phyloP scores from a whole-genome alignment of 1,284 basidiomycete species.

The Porogramme epimiltina region DNA sequence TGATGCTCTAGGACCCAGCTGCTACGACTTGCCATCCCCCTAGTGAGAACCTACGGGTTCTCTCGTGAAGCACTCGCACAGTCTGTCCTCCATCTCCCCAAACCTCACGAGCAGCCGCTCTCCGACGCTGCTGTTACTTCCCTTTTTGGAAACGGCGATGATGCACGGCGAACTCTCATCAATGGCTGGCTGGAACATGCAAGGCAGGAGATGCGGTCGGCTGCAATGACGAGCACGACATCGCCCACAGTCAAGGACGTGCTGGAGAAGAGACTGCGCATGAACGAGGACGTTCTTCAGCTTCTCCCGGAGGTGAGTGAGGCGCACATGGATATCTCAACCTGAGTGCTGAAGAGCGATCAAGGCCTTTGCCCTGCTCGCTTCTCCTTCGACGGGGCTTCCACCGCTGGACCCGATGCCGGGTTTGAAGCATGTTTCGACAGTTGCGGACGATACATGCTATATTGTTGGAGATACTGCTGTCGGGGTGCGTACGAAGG shows the following conservation, averaged over 20 bases:
- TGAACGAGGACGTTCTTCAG: conserved; percentile 63
- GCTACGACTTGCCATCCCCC: conserved; percentile 60
- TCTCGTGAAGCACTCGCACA: conserved; percentile 67
- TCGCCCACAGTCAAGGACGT: conserved; percentile 44
- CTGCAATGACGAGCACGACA: background rate
- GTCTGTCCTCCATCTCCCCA: conserved; percentile 57
- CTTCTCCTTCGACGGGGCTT: conserved; percentile 47
- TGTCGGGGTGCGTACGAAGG: conserved; percentile 48
- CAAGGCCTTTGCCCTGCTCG: conserved; percentile 67
- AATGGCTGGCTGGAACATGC: conserved; percentile 72
- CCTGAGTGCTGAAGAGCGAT: background rate
- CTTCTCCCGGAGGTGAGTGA: conserved; percentile 63
- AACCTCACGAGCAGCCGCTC: conserved; percentile 57
- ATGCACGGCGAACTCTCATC: conserved; percentile 64
- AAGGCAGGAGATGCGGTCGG: conserved; percentile 48
- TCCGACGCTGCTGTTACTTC: conserved; percentile 70
- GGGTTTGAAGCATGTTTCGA: conserved; percentile 56
- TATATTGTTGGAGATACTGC: conserved; percentile 50
- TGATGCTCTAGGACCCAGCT: conserved; percentile 19
- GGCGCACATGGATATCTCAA: no score
- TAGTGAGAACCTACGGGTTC: conserved; percentile 69
- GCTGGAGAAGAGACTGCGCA: conserved; percentile 53
- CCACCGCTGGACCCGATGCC: conserved; percentile 60
- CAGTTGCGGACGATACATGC: conserved; percentile 72
- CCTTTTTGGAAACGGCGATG: conserved; percentile 71